These are phyloP conservation scores for Saccharomyces hybrid DNA, from an alignment of 1,139 yeast genomes.

Conservation along the genomic window DNA sequence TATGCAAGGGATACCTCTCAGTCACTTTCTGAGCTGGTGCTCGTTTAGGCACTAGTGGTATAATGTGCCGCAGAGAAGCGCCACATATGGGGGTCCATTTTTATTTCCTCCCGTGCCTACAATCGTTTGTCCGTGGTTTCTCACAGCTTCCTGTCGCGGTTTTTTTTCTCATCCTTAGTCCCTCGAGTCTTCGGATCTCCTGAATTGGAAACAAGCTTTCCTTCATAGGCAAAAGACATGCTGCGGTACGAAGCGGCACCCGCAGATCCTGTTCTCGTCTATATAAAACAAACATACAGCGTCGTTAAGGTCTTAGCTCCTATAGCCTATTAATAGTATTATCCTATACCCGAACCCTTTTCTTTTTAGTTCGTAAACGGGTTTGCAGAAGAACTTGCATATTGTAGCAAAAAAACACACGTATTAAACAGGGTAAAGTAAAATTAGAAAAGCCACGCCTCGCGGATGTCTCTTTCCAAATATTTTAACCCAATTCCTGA, in stretches of 20 bases:
- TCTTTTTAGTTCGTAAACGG: not conserved
- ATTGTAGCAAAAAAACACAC: not conserved
- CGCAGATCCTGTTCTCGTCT: not conserved
- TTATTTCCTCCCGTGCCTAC: not conserved
- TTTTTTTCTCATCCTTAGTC: not conserved
- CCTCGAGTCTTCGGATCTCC: not conserved
- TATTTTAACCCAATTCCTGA: slow-evolving; percentile 23
- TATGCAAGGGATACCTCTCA: not conserved
- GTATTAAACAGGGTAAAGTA: not conserved
- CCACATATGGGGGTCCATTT: not conserved
- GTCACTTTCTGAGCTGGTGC: not conserved
- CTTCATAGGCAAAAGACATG: not conserved
- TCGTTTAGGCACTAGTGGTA: not conserved
- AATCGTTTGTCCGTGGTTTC: not conserved
- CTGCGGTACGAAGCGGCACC: not conserved
- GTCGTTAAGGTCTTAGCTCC: not conserved
- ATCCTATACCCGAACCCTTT: not conserved
- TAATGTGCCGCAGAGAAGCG: not conserved
- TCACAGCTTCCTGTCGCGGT: not conserved
- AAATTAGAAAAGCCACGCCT: not conserved
- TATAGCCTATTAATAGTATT: not conserved
- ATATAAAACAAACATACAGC: not conserved
- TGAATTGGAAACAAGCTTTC: not conserved
- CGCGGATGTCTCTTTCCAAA: slow-evolving; percentile 18
- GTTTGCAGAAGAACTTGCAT: not conserved